Conservation (phyloP, 768 basidiomycete species). For the Psilocybe subaeruginosa region DNA sequence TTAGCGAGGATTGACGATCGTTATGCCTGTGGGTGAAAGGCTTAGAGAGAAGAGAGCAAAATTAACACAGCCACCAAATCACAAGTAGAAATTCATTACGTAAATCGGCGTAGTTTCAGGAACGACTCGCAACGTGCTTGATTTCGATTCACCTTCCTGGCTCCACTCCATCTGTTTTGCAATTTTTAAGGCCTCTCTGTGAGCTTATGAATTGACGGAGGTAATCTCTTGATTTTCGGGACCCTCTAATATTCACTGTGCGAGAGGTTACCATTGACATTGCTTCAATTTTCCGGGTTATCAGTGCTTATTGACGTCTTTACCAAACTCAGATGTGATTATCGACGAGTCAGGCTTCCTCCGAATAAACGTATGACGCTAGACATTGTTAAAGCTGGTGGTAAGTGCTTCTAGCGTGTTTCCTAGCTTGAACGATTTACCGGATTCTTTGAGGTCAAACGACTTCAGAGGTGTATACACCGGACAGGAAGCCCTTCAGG, state of each 20-base stretch:
- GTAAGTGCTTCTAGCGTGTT: background rate
- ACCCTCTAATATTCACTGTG: no score
- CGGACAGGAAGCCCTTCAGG: background rate
- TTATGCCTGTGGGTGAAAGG: background rate
- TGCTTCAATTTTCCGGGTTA: no score
- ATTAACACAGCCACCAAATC: slow-evolving; percentile 26
- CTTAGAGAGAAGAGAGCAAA: slow-evolving; percentile 15
- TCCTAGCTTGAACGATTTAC: background rate
- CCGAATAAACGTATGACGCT: background rate
- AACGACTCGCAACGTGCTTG: background rate
- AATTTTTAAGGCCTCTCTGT: slow-evolving; percentile 20
- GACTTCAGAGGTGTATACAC: background rate
- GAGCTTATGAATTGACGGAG: no score
- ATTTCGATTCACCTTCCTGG: background rate
- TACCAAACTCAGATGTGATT: no score
- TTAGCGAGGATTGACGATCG: background rate
- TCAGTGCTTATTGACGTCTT: no score
- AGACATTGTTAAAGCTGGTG: background rate
- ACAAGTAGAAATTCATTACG: slow-evolving; percentile 10
- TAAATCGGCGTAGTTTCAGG: slow-evolving; percentile 21
- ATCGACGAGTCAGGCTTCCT: background rate
- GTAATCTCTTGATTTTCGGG: no score
- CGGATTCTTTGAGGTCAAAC: background rate
- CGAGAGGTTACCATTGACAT: no score
- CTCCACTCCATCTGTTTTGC: slow-evolving; percentile 14